Evolutionary conservation across 805 yeast genomes (phyloP), one percentile per base, ranked within the genome.

Genomic region (Naumovozyma baii): DNA sequence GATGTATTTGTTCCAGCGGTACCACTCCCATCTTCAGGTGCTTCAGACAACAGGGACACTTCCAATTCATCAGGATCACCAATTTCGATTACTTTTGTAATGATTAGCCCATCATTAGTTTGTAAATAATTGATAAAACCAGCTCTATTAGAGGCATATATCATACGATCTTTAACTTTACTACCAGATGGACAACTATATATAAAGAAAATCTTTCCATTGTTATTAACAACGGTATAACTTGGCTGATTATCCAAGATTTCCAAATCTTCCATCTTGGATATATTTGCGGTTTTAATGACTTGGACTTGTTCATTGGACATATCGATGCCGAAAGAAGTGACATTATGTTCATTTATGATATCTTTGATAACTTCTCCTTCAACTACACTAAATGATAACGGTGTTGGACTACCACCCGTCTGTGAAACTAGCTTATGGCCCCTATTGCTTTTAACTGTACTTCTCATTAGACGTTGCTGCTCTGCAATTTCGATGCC

Each of bases 121-220:
- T 70, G 67, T 54, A 83, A 63, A 42, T 72, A 68, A 34, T 66
- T 68, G 26, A 78, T 60, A 39, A 82, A 69, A 5, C 80, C 82
- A 38, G 68, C 70, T 54, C 78, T 81, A 45, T 80, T 81, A 2
- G 95, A 74, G 1, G 98, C 97, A 54, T 87, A 86, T 37, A 87
- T 59, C 96, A 90, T 90, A 51, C 97, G 73, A 38, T 87, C 92
- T 59, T 80, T 83, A 31, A 92, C 92, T 61, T 78, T 80, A 33
- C 95, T 80, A 1, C 88, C 87, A 0, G 94, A 77, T 3, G 98
- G 97, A 60, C 96, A 88, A 5, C 90, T 72, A 57, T 85, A 85
- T 25, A 88, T 74, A 58, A 90, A 87, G 26, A 74, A 74, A 30
- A 52, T 50, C 34, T 67, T 59, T 2, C 56, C 62, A 2, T 63